Evolutionary conservation across 2,329 filamentous ascomycete species (phyloP), one percentile per base, ranked within the genome.

Genomic region (Cladobotryum protrusum): DNA sequence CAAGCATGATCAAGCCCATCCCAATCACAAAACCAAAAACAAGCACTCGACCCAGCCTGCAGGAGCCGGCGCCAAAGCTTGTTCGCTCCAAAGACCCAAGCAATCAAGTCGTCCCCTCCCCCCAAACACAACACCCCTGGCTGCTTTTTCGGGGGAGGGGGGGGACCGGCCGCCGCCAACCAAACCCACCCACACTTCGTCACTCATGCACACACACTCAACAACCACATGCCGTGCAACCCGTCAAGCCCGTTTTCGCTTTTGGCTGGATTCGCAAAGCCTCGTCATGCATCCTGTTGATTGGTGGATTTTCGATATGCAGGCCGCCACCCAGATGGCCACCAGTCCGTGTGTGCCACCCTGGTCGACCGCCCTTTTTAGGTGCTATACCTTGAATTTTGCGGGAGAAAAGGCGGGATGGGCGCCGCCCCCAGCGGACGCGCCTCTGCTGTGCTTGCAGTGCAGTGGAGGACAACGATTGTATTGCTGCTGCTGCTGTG

Each of bases 381-480:
- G 41, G 45, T 56, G 52, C 45, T 45, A 42, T 29, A 50, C 45
- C 47, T 46, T 43, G 48, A 36, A 18, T 50, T 54, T 56, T 49
- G 54, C 54, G 47, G 54, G 50, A 49, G 54, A 56, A 56, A 56
- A 52, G 54, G 54, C 54, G 54, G 54, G 45, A 49, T 29, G 24
- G 49, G 40, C 17, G 36, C 36, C 49, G 44, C 45, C 45, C 45
- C 43, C 45, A 44, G 40, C 35, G 45, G 45, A 41, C 49, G 40
- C 45, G 40, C 49, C 49, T 52, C 45, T 24, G 40, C 40, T 39
- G 36, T 39, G 24, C 24, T 29, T 29, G 24, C 24, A 29, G 24
- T 6, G 11, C 24, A 29, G 24, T 29, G 24, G 24, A 29, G 24
- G 24, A 8, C 24, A 29, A 29, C 6, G 24, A 29, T 29, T 29